Conservation (phyloP, 164 flowering plant genomes). For the Piper betle region DNA sequence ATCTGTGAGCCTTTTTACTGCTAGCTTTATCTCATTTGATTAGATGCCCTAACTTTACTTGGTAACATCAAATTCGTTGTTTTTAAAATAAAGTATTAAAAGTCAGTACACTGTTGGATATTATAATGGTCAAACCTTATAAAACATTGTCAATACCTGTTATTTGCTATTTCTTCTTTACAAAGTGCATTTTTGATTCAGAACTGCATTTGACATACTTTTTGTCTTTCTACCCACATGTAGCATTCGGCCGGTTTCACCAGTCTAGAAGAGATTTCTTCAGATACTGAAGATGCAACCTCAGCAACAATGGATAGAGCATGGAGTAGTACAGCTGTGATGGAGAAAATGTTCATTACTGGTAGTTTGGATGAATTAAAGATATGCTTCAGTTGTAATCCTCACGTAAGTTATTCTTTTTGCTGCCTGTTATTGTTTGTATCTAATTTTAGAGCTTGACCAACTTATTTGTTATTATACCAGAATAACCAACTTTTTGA, state of each 20-base stretch:
- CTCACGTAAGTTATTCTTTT: constrained; percentile 25
- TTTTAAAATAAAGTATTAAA: no score
- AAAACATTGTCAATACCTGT: no score
- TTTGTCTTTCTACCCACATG: constrained; percentile 2
- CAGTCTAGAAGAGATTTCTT: constrained; percentile 60
- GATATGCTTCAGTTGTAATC: constrained; percentile 51
- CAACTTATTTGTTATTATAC: constrained; percentile 1
- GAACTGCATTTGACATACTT: background rate
- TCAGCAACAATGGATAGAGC: constrained; percentile 20
- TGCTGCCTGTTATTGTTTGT: background rate
- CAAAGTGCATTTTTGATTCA: background rate
- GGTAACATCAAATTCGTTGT: background rate
- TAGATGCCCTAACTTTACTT: background rate
- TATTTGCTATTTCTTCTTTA: background rate
- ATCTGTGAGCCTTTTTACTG: constrained; percentile 39
- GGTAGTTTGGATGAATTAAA: constrained; percentile 89
- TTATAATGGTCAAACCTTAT: no score
- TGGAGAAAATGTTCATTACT: constrained; percentile 54
- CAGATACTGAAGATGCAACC: constrained; percentile 46
- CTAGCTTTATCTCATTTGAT: background rate
- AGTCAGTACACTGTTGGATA: no score
- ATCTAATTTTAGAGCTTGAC: background rate
- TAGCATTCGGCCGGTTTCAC: constrained; percentile 67
- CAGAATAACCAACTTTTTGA: constrained; percentile 38
- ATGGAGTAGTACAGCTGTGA: constrained; percentile 13